phyloP scores from a whole-genome alignment of 768 basidiomycete genomes.

The Rhizopogon rudus region DNA sequence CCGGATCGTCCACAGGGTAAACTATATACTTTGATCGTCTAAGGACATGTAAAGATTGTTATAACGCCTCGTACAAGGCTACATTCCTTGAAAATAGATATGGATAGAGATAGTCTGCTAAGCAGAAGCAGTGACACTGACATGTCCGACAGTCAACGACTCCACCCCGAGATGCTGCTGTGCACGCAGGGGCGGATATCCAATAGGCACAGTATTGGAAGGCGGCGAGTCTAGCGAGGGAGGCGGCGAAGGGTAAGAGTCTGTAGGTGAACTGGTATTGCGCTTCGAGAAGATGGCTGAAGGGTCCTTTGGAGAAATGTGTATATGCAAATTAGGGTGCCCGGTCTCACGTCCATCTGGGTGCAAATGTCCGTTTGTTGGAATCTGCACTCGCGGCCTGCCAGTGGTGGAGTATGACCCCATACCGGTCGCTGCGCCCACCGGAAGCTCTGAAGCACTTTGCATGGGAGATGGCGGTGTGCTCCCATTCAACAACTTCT shows the following conservation, averaged over 20 bases:
- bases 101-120: slow-evolving; percentile 12
- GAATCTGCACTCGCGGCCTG: not conserved
- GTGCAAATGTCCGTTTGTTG: slow-evolving; percentile 4
- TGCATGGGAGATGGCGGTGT: slow-evolving; percentile 21
- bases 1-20: not conserved
- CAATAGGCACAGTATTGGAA: slow-evolving; percentile 9
- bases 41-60: not conserved
- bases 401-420: slow-evolving; percentile 13
- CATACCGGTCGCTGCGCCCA: slow-evolving; percentile 19
- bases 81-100: slow-evolving; percentile 17
- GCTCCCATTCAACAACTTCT: slow-evolving; percentile 40
- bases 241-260: slow-evolving; percentile 49
- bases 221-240: slow-evolving; percentile 24
- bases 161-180: not conserved
- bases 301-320: slow-evolving; percentile 13
- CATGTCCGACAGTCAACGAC: slow-evolving; percentile 10
- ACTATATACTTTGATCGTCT: not conserved
- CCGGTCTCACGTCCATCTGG: slow-evolving; percentile 2
- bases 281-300: slow-evolving; percentile 21
- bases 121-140: not conserved
- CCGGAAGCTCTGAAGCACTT: not conserved
- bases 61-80: not conserved
- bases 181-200: slow-evolving; percentile 5
- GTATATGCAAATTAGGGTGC: slow-evolving; percentile 10
- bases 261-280: slow-evolving; percentile 23